Base-by-base conservation (phyloP, 2,329 filamentous ascomycete species). In the Fusarium metavorans region DNA sequence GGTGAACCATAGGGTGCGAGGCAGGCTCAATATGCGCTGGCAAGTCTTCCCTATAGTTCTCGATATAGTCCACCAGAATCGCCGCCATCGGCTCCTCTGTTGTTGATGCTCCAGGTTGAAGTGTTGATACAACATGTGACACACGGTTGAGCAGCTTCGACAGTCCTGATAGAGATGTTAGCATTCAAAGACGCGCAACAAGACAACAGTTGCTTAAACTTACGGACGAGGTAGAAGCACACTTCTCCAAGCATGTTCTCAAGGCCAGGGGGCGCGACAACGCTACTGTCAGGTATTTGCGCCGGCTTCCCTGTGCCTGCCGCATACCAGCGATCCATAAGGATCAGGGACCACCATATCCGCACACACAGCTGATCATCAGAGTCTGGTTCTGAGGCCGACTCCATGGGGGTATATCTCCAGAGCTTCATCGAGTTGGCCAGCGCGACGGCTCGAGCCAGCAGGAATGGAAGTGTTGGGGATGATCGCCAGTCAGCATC, bases 291-390 rank as follows among this genome's bases (percentile, higher is more conserved):
- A 2, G 89, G 89, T 67, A 95, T 90, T 67, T 92, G 85, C 14
- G 90, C 74, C 1, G 92, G 90, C 70, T 88, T 90, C 14, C 89
- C 90, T 6, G 89, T 92, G 25, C 90, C 91, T n/a, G 91, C 88
- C 5, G 93, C 91, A 79, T 94, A 90, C 92, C 92, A 95, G 18
- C 92, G 88, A 77, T 95, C 93, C 72, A 95, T 88, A 72, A 93
- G 87, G 54, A 94, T 88, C 37, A 95, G 83, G 16, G 90, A 89
- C 91, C 92, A 94, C 93, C 93, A 95, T 20, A 92, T 88, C 50
- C 92, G 88, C 60, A 91, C 85, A 2, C 88, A 88, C 5, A 94
- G 83, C 20, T 89, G 89, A 59, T 91, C 89, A 52, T 92, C 89
- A 23, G 88, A 88, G 78, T 94, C 91, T 3, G 84, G 78, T 62